Evolutionary conservation across 441 rosid species (phyloP).

Genomic region (Euphorbia celastroides): DNA sequence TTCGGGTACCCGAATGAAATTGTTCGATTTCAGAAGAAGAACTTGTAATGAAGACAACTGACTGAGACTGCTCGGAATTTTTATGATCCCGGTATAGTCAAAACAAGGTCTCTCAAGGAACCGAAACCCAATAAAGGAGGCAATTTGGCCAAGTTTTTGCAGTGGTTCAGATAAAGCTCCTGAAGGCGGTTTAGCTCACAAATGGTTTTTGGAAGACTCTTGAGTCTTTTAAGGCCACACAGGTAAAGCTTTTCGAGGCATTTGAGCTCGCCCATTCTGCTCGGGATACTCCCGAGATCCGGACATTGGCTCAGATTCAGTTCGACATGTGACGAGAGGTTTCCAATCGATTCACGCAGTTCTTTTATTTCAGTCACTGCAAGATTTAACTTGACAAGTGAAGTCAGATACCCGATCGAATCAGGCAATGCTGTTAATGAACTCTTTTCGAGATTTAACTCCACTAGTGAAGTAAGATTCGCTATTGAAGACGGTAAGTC

Average conservation of each 20-base stretch:
- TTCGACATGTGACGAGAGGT: slow-evolving; percentile 13
- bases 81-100: slow-evolving; percentile 15
- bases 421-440: slow-evolving; percentile 11
- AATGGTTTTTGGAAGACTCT: slow-evolving; percentile 8
- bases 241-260: slow-evolving; percentile 13
- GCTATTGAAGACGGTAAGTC: slow-evolving; percentile 15
- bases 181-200: slow-evolving; percentile 13
- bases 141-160: slow-evolving; percentile 19
- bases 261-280: slow-evolving; percentile 17
- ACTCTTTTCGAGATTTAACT: slow-evolving; percentile 18
- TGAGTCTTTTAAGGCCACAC: slow-evolving; percentile 17
- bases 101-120: slow-evolving; percentile 15
- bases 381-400: slow-evolving; percentile 14
- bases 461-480: slow-evolving; percentile 16
- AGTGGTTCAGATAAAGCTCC: slow-evolving; percentile 18
- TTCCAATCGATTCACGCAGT: slow-evolving; percentile 13
- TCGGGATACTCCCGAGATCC: slow-evolving; percentile 9
- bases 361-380: slow-evolving; percentile 16
- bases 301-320: slow-evolving; percentile 19
- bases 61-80: slow-evolving; percentile 12
- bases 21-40: slow-evolving; percentile 7
- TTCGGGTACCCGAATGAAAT: slow-evolving; percentile 9
- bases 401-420: slow-evolving; percentile 14
- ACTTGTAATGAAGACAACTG: slow-evolving; percentile 12
- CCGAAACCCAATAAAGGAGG: slow-evolving; percentile 16